Percentiles rank a stretch among this genome's conserved stretches.
Conservation (phyloP, 306 rosid genomes). For the Quercus wislizeni region DNA sequence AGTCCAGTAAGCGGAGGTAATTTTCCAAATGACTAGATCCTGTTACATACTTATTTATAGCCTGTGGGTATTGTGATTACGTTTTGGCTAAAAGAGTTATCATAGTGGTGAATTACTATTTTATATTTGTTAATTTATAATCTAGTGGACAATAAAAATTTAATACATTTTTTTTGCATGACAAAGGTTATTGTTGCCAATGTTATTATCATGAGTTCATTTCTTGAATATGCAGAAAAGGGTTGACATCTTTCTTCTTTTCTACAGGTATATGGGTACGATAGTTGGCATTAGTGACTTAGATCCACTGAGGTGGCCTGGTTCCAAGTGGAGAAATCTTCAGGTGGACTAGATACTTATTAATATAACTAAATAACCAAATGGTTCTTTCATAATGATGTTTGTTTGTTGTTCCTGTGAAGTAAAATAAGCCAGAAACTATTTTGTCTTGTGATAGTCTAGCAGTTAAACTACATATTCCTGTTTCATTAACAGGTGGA, state of each 20-base stretch:
- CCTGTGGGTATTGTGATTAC: background rate
- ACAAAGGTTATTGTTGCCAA: background rate
- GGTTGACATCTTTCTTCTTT: slow-evolving; percentile 15
- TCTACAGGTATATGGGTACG: slow-evolving; percentile 89
- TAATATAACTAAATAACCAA: background rate
- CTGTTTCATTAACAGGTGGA: slow-evolving; percentile 55
- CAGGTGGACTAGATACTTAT: slow-evolving; percentile 47
- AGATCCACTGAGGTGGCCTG: slow-evolving; percentile 97
- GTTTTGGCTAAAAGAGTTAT: background rate
- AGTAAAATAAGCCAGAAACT: background rate
- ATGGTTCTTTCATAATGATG: background rate
- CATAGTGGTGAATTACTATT: background rate
- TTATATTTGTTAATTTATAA: background rate
- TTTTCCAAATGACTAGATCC: slow-evolving; percentile 10
- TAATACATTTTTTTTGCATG: background rate
- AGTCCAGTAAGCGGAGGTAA: slow-evolving; percentile 96
- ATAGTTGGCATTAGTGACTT: slow-evolving; percentile 72
- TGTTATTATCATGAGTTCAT: background rate
- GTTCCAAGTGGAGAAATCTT: slow-evolving; percentile 96
- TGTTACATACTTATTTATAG: background rate
- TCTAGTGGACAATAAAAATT: background rate
- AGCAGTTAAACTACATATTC: background rate
- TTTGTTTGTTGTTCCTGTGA: background rate
- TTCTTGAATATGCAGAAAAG: background rate
- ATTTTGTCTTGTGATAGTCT: background rate